A percentile compares a stretch with the other conserved stretches of the same genome.
phyloP scores from a whole-genome alignment of 192 early-diverging fungal genomes.

The Helicostylum pulchrum region DNA sequence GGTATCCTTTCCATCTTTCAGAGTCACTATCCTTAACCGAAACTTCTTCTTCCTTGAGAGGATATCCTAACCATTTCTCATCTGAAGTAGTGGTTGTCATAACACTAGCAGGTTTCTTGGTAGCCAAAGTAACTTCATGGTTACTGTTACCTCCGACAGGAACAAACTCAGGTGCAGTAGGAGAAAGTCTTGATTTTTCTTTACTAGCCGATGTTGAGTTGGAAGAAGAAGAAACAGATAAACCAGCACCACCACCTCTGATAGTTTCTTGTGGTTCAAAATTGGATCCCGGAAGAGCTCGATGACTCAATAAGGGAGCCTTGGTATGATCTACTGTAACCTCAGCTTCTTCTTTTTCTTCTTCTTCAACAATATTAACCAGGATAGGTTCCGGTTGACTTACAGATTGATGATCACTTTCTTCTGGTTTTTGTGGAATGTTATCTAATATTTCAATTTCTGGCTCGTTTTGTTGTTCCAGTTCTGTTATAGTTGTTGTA shows the following conservation, averaged over 20 bases:
- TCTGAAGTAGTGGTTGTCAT: slow-evolving; percentile 11
- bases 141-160: slow-evolving; percentile 8
- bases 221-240: background rate
- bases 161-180: slow-evolving; percentile 32
- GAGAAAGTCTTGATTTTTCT: slow-evolving; percentile 21
- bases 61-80: slow-evolving; percentile 31
- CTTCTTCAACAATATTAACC: background rate
- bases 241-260: too few species aligned
- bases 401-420: background rate
- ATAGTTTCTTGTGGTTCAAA: background rate
- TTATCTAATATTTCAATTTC: background rate
- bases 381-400: background rate
- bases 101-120: background rate
- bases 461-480: background rate
- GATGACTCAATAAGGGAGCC: background rate
- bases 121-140: background rate
- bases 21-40: background rate
- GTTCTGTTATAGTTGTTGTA: background rate
- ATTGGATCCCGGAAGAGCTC: too few species aligned
- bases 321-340: background rate
- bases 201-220: background rate
- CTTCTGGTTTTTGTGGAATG: background rate
- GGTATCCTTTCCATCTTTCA: slow-evolving; percentile 12
- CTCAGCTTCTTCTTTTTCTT: background rate
- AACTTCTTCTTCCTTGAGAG: background rate